Base-by-base conservation (phyloP, 2,329 filamentous ascomycete species). In the Lecanicillium sp. region DNA sequence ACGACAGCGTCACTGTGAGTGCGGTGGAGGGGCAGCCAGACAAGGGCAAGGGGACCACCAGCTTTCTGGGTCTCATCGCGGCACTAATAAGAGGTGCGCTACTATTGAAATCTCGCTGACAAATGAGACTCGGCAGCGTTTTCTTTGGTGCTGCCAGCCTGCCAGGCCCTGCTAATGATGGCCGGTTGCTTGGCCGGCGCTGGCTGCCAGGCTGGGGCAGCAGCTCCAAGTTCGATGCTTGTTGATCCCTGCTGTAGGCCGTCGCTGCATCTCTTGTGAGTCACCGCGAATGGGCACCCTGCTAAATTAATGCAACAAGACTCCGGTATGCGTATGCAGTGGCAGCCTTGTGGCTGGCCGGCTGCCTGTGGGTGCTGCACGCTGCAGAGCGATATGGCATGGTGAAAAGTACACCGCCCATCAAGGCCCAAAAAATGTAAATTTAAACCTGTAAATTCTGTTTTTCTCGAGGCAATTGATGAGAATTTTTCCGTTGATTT, bases 261-360 rank as follows among this genome's bases (percentile, higher is more conserved):
- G 6, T 14, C 23, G n/a, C 37, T 24, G 33, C 14, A 9, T 19
- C 21, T 17, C 42, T 27, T 32, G 44, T 47, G 44, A 47, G 26
- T 47, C 44, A 47, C 44, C 20, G 20, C 35, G 26, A n/a, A 47
- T 32, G 19, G 19, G 30, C 11, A 19, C 11, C 12, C n/a, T n/a
- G n/a, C n/a, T n/a, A n/a, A n/a, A n/a, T n/a, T 33, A 24, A 26
- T 23, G 17, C 24, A 8, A 5, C 21, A 9, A 14, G 17, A 4
- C 26, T 36, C 14, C 24, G 30, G 43, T 19, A 26, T 46, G 44
- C 44, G 44, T 44, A 17, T 32, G 5, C 44, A 46, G n/a, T 33
- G 43, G 44, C 26, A 46, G 44, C 44, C 44, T 47, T 47, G 44
- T 24, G 26, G 24, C 10, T n/a, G n/a, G n/a, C n/a, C n/a, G n/a